These are phyloP conservation scores for Epichloe gansuensis DNA, from an alignment of 2,329 filamentous ascomycete species.

Conservation along the genomic window DNA sequence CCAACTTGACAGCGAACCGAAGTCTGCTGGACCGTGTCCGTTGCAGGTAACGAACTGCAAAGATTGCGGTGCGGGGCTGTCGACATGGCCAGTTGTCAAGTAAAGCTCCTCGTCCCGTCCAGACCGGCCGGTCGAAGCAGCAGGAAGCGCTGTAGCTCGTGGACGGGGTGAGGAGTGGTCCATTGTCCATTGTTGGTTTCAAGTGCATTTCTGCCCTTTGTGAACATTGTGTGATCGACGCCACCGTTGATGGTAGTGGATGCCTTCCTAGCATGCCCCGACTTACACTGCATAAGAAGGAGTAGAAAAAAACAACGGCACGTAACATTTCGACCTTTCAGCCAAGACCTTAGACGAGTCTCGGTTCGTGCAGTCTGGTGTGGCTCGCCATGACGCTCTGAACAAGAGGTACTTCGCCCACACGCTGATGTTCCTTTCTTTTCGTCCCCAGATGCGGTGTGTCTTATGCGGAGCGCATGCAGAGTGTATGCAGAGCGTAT, in stretches of 20 bases:
- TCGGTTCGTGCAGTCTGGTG: background rate
- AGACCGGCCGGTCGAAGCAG: background rate
- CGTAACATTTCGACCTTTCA: slow-evolving; percentile 8
- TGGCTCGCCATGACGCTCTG: slow-evolving; percentile 6
- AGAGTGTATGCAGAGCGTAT: slow-evolving; percentile 2
- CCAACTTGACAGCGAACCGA: background rate
- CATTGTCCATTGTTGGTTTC: slow-evolving; percentile 1
- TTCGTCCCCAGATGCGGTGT: slow-evolving; percentile 11
- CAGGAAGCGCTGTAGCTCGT: background rate
- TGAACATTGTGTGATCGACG: slow-evolving; percentile 2
- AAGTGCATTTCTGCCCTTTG: slow-evolving; percentile 3
- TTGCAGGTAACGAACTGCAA: background rate
- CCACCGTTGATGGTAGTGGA: slow-evolving; percentile 2
- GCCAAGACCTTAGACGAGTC: background rate
- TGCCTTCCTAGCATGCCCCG: slow-evolving; percentile 2
- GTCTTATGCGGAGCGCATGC: slow-evolving; percentile 2
- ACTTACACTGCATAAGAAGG: slow-evolving; percentile 1
- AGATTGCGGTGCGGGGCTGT: slow-evolving; percentile 1
- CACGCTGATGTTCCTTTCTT: slow-evolving; percentile 5
- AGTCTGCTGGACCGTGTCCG: background rate
- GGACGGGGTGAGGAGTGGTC: background rate
- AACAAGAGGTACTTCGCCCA: slow-evolving; percentile 1
- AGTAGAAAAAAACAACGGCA: slow-evolving; percentile 8
- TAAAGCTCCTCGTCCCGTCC: background rate
- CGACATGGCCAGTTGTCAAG: background rate